Evolutionary conservation across 1,284 basidiomycete genomes (phyloP), one percentile per base, ranked within the genome.

Genomic region (Leccinum proximum): DNA sequence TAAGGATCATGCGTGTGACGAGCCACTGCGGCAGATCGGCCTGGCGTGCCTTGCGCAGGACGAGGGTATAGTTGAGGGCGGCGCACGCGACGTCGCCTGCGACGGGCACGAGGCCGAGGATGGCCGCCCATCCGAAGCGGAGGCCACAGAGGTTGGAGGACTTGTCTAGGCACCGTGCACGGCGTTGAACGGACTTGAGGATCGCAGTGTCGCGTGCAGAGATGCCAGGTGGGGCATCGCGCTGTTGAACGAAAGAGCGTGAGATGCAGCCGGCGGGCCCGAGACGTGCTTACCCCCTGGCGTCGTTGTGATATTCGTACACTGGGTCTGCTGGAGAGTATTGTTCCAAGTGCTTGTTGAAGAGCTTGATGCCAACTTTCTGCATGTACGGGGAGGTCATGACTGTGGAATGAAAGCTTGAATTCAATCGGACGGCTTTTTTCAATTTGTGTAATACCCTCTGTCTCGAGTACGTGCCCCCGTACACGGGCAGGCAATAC

Each of bases 141-240:
- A 97, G 77, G 3, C 96, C 94, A 70, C 89, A 93, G 10, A 98
- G 63, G 59, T 76, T 81, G 80, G 98, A 93, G 7, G 93, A 91
- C 77, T 95, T 96, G 81, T 98, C 96, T 63, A 98, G 89, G 73
- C 91, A 87, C 74, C 96, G 94, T 0, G 96, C 96, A 8, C 96
- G 83, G 61, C 82, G 80, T 74, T 93, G 87, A 57, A 96, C 87
- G 18, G 88, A 85, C 69, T 83, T 84, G 61, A 96, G 81, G 61
- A 94, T 88, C 68, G 87, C 87, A n/a, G 84, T 84, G 67, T 97
- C 94, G 38, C 89, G 83, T 38, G 82, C 77, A 0, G 93, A 92
- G 4, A 97, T 83, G 0, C 94, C 95, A 8, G 88, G 87, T 0
- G 94, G 94, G 0, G 88, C 75, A 6, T 83, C 82, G 61, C 92